Evolutionary conservation across 2,329 filamentous ascomycete genomes (phyloP).

Genomic region (Thermomyces lanuginosus): DNA sequence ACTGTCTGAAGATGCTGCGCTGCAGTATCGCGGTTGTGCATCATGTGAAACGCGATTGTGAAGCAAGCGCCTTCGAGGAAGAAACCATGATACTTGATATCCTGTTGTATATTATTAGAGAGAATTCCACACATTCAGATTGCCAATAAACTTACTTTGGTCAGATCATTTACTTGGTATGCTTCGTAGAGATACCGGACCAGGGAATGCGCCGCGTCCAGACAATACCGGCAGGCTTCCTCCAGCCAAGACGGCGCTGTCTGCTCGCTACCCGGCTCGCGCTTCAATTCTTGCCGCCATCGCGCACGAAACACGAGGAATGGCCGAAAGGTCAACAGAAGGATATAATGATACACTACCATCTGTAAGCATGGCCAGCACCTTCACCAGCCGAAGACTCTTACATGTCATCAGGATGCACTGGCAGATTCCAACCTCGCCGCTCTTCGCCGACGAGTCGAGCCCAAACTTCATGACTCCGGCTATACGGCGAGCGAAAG

Average conservation of each 20-base stretch:
- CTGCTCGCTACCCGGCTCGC: conserved; percentile 9
- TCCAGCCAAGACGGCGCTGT: conserved; percentile 26
- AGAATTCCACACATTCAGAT: background rate
- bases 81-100: conserved; percentile 30
- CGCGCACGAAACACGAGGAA: conserved; percentile 31
- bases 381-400: conserved; percentile 7
- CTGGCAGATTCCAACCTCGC: conserved; percentile 26
- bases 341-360: conserved; percentile 32
- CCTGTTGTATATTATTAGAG: conserved; percentile 13
- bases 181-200: conserved; percentile 28
- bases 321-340: conserved; percentile 29
- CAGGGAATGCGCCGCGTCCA: conserved; percentile 26
- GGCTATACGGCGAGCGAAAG: conserved; percentile 13
- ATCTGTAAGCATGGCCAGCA: background rate
- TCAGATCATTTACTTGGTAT: conserved; percentile 24
- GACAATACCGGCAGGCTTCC: conserved; percentile 27
- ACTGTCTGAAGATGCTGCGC: conserved; percentile 29
- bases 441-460: conserved; percentile 20
- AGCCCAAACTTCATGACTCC: conserved; percentile 19
- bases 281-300: conserved; percentile 19
- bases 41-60: conserved; percentile 28
- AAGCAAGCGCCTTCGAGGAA: conserved; percentile 29
- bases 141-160: conserved; percentile 16
- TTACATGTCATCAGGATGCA: conserved; percentile 26
- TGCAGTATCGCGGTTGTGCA: conserved; percentile 20